phyloP scores from a whole-genome alignment of 495 filamentous ascomycete species.

The Hyaloscypha variabilis region DNA sequence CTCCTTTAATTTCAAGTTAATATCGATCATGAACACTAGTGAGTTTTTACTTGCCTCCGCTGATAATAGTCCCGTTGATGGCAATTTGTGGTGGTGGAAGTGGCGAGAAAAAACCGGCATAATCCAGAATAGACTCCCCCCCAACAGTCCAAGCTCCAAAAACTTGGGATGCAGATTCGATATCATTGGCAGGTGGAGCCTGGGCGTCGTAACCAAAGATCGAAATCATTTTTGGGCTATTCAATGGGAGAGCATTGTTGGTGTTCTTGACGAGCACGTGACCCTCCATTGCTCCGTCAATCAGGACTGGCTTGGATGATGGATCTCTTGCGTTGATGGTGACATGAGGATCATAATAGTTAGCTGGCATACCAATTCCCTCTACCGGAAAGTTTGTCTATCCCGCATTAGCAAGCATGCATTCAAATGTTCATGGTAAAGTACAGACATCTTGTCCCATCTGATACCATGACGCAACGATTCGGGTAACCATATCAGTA shows the following conservation, averaged over 20 bases:
- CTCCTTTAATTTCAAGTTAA: too few species aligned
- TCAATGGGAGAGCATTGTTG: slow-evolving; percentile 54
- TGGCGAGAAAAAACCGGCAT: too few species aligned
- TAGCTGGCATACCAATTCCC: slow-evolving; percentile 61
- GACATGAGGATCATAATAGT: slow-evolving; percentile 79
- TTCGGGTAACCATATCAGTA: slow-evolving; percentile 61
- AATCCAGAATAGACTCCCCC: too few species aligned
- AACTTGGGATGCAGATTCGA: too few species aligned
- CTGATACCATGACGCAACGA: slow-evolving; percentile 56
- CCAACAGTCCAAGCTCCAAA: too few species aligned
- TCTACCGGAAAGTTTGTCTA: slow-evolving; percentile 46
- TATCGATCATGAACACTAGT: too few species aligned
- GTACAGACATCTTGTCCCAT: slow-evolving; percentile 34
- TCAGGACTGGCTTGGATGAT: slow-evolving; percentile 17
- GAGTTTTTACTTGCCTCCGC: too few species aligned
- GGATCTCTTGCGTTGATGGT: slow-evolving; percentile 25
- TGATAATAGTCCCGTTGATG: slow-evolving; percentile 75
- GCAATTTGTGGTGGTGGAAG: too few species aligned
- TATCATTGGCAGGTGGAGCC: too few species aligned
- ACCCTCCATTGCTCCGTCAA: slow-evolving; percentile 49
- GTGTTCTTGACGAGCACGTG: slow-evolving; percentile 65
- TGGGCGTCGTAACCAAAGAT: slow-evolving; percentile 52
- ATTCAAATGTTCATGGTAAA: too few species aligned
- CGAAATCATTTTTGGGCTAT: slow-evolving; percentile 45
- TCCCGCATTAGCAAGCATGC: too few species aligned